These are phyloP conservation scores for Copromyces sp. DNA, from an alignment of 495 filamentous ascomycete genomes.

Conservation along the genomic window DNA sequence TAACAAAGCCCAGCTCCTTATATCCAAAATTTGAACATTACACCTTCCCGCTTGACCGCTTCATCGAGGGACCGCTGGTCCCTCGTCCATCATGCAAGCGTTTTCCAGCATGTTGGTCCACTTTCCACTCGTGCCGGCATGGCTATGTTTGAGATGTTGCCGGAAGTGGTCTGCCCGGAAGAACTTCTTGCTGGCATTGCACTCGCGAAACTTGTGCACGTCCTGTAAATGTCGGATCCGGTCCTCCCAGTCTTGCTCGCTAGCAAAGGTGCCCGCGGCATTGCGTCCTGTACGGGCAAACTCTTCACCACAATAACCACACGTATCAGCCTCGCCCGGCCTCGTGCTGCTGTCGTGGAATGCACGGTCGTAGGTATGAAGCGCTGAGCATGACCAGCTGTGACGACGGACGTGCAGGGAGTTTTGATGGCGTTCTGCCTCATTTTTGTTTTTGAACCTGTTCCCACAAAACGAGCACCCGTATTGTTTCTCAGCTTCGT, in stretches of 20 bases:
- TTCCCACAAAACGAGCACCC: slow-evolving; percentile 85
- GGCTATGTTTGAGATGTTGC: slow-evolving; percentile 96
- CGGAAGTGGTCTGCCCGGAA: slow-evolving; percentile 96
- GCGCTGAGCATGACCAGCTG: slow-evolving; percentile 92
- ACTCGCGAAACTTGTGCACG: slow-evolving; percentile 94
- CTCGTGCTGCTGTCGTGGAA: slow-evolving; percentile 68
- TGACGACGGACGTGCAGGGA: slow-evolving; percentile 91
- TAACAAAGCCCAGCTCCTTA: not conserved
- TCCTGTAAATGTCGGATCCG: slow-evolving; percentile 79
- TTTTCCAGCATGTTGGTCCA: slow-evolving; percentile 98
- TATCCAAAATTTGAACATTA: not conserved
- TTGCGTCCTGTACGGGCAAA: slow-evolving; percentile 56
- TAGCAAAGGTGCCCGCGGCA: slow-evolving; percentile 14
- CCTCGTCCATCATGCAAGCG: slow-evolving; percentile 93
- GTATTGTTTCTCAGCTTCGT: slow-evolving; percentile 95
- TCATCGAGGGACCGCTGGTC: slow-evolving; percentile 19
- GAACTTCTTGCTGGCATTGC: slow-evolving; percentile 97
- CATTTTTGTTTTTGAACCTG: slow-evolving; percentile 98
- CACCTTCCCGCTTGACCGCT: not conserved
- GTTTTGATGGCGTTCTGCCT: slow-evolving; percentile 95
- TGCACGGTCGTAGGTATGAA: slow-evolving; percentile 65
- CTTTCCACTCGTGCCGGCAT: slow-evolving; percentile 91
- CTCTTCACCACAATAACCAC: slow-evolving; percentile 93
- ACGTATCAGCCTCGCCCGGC: slow-evolving; percentile 60
- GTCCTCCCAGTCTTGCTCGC: slow-evolving; percentile 68